These are phyloP conservation scores for Apophysomyces variabilis DNA, from an alignment of 371 early-diverging fungal genomes.

Conservation along the genomic window DNA sequence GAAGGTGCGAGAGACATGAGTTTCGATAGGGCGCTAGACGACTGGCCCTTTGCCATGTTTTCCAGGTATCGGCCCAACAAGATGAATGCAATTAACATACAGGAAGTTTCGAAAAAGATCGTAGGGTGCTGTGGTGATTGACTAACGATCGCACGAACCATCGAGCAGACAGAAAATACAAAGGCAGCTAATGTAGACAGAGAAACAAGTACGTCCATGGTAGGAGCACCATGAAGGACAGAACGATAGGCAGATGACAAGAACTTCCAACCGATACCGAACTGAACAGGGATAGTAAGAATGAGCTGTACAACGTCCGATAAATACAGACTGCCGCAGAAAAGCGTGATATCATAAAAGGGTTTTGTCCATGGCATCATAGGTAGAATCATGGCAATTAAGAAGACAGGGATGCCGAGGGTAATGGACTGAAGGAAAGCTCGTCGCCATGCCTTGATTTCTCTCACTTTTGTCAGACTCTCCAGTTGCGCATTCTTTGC, in stretches of 20 bases:
- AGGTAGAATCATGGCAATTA: slow-evolving; percentile 86
- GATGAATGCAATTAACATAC: slow-evolving; percentile 91
- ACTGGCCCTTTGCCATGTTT: slow-evolving; percentile 93
- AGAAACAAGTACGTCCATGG: slow-evolving; percentile 96
- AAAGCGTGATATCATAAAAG: slow-evolving; percentile 33
- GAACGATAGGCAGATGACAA: slow-evolving; percentile 81
- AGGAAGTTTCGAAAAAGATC: slow-evolving; percentile 93
- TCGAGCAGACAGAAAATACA: slow-evolving; percentile 69
- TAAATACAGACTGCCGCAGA: slow-evolving; percentile 65
- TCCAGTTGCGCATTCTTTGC: slow-evolving; percentile 82
- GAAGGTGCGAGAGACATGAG: slow-evolving; percentile 88
- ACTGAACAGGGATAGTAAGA: slow-evolving; percentile 91
- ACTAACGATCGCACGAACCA: slow-evolving; percentile 54
- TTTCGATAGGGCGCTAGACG: slow-evolving; percentile 87
- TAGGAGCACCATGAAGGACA: slow-evolving; percentile 78
- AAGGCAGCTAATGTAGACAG: slow-evolving; percentile 89
- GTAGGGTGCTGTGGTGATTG: slow-evolving; percentile 61
- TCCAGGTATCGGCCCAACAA: slow-evolving; percentile 90
- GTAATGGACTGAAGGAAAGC: slow-evolving; percentile 64
- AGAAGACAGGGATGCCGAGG: slow-evolving; percentile 85
- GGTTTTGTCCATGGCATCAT: slow-evolving; percentile 54
- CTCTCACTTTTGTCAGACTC: slow-evolving; percentile 83
- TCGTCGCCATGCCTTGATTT: slow-evolving; percentile 82
- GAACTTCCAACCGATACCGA: slow-evolving; percentile 84
- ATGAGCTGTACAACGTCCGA: slow-evolving; percentile 60